phyloP scores from a whole-genome alignment of 139 green algal genomes.

The Chlorella sorokiniana region DNA sequence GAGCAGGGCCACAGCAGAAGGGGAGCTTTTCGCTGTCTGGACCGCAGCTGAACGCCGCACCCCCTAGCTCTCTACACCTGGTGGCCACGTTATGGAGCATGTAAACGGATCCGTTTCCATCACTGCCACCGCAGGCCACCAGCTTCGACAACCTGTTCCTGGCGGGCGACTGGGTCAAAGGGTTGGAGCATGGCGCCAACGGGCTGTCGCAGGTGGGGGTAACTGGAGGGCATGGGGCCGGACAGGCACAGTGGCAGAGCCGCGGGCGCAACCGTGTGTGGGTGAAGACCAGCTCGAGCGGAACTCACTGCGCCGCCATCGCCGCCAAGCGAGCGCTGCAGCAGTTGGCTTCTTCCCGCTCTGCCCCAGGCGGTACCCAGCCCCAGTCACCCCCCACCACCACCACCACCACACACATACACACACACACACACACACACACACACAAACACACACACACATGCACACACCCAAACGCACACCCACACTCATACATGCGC shows the following conservation, averaged over 20 bases:
- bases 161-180: slow-evolving; percentile 89
- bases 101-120: neutral
- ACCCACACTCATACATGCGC: neutral
- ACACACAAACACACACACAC: neutral
- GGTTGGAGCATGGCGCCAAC: slow-evolving; percentile 78
- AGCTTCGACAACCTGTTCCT: slow-evolving; percentile 76
- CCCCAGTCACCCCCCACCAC: neutral
- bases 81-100: neutral
- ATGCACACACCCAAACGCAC: neutral
- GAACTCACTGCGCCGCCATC: too few species aligned
- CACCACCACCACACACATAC: slow-evolving; percentile 6
- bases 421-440: slow-evolving; percentile 8
- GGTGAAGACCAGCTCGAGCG: neutral
- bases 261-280: neutral
- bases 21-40: too few species aligned
- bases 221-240: too few species aligned
- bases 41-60: too few species aligned
- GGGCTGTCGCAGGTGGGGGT: slow-evolving; percentile 71
- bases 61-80: neutral
- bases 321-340: neutral
- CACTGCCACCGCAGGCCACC: slow-evolving; percentile 61
- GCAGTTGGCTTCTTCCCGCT: neutral
- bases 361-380: neutral
- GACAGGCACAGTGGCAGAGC: neutral
- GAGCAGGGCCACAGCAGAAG: too few species aligned